Evolutionary conservation across 2,329 filamentous ascomycete species (phyloP), one percentile per base, ranked within the genome.

Genomic region (Colletotrichum magnum): DNA sequence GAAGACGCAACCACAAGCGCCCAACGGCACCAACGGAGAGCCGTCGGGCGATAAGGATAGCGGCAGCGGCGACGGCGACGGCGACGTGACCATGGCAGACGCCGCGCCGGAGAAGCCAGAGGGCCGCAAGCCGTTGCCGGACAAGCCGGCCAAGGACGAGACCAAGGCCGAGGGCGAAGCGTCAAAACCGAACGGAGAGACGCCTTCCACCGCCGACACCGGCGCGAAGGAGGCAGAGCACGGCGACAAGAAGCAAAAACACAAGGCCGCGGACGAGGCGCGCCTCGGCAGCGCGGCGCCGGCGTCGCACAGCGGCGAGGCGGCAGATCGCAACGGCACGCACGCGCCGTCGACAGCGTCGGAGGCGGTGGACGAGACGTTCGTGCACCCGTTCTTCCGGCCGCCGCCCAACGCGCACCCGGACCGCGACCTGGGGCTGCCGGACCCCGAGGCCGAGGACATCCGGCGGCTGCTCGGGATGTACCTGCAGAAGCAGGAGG

Each of bases 401-500:
- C 88, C 91, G 43, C 92, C 93, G 0, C 77, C 82, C 28, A 83
- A 87, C 39, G 87, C 89, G 26, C 85, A 87, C 62, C 87, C 91
- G 2, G 91, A 95, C 77, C 86, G 90, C 64, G 90, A 94, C 76
- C 82, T 93, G 47, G 92, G 92, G 2, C 86, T 97, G 3, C 93
- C 93, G 0, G 85, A 90, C 18, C 81, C 84, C 28, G 93, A 96
- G 80, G 94, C 94, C 1, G 93, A 95, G 72, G 93, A 96, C 69
- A 90, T 93, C 51, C 89, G 93, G 68, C 88, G 91, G 66, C 81
- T 94, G 18, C 84, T 96, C 57, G 87, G 94, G 72, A 82, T 93
- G 12, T 95, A 94, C 77, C 90, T 95, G 28, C 93, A 95, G 75
- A 95, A 95, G 79, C 93, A 96, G 76, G 93, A 96, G 75, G 93